Evolutionary conservation across 768 basidiomycete species (phyloP).

Genomic region (Russula emetica): DNA sequence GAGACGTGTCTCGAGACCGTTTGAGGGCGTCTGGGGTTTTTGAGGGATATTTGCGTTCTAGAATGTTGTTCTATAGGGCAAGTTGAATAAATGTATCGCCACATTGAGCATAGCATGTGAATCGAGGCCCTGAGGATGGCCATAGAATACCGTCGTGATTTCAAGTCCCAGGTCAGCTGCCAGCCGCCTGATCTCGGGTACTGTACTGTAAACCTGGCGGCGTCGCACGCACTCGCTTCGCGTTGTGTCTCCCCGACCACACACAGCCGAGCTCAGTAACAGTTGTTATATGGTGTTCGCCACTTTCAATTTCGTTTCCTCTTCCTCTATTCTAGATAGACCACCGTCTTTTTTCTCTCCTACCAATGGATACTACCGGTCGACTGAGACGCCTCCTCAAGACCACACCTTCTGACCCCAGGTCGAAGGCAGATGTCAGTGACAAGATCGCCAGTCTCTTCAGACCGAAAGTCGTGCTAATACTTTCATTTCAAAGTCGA

Average conservation of each 20-base stretch:
- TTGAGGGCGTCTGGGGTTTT: background rate
- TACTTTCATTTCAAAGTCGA: conserved; percentile 4
- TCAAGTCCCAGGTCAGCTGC: background rate
- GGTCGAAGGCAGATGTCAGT: conserved; percentile 15
- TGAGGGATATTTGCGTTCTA: conserved; percentile 9
- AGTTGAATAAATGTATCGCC: background rate
- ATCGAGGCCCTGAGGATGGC: background rate
- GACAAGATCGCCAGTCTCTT: background rate
- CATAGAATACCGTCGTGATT: background rate
- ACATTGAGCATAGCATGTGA: background rate
- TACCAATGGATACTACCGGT: conserved; percentile 1
- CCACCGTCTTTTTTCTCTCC: background rate
- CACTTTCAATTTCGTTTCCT: conserved; percentile 2
- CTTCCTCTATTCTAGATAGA: background rate
- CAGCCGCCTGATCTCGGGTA: background rate
- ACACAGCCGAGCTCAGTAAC: background rate
- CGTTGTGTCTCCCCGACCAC: too few relatives aligned
- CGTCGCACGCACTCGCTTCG: background rate
- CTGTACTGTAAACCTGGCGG: background rate
- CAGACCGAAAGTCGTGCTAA: background rate
- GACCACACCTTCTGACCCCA: background rate
- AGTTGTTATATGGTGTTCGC: conserved; percentile 3
- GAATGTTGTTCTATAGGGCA: background rate
- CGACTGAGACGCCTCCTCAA: conserved; percentile 14
- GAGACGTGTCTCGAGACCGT: conserved; percentile 1